A percentile compares a stretch with the other conserved stretches of the same genome.
phyloP scores from a whole-genome alignment of 106 monocot species.

The Dioscorea zingiberensis region DNA sequence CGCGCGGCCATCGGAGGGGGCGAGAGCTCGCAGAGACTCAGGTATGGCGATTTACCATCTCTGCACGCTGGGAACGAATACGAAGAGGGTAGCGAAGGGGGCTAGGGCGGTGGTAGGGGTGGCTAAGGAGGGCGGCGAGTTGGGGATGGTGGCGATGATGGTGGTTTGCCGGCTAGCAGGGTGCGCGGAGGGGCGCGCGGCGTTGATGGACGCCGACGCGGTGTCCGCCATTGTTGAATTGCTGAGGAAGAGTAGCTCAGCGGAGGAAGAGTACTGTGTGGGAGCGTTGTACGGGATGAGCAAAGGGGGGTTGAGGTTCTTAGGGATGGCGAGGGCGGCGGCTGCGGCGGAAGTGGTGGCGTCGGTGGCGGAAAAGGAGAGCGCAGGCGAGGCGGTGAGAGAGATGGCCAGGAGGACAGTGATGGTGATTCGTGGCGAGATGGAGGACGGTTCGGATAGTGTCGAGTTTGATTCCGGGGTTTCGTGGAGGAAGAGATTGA shows the following conservation, averaged over 20 bases:
- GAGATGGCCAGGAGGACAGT: constrained; percentile 37
- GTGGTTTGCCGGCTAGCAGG: constrained; percentile 39
- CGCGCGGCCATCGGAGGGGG: constrained; percentile 1
- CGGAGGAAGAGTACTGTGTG: constrained; percentile 45
- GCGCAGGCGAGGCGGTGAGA: constrained; percentile 13
- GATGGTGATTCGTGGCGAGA: constrained; percentile 24
- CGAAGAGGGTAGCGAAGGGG: constrained; percentile 39
- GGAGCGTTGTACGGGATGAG: constrained; percentile 60
- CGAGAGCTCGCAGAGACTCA: constrained; percentile 49
- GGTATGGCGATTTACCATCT: constrained; percentile 72
- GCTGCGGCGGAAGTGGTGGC: constrained; percentile 41
- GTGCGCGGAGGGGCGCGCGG: constrained; percentile 37
- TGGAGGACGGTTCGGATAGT: constrained; percentile 8
- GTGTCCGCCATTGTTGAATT: constrained; percentile 33
- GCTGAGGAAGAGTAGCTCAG: constrained; percentile 14
- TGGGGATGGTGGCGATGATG: constrained; percentile 44
- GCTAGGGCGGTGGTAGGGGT: constrained; percentile 34
- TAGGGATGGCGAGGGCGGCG: constrained; percentile 48
- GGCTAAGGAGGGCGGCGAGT: not conserved
- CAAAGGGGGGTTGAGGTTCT: constrained; percentile 49
- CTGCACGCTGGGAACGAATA: constrained; percentile 34
- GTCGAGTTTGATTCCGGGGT: too few species aligned
- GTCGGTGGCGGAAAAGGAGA: constrained; percentile 16
- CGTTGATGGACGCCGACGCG: constrained; percentile 57
- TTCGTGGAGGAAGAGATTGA: too few species aligned